Base-by-base conservation (phyloP, 1,284 basidiomycete species). In the Volvariella surrecta region DNA sequence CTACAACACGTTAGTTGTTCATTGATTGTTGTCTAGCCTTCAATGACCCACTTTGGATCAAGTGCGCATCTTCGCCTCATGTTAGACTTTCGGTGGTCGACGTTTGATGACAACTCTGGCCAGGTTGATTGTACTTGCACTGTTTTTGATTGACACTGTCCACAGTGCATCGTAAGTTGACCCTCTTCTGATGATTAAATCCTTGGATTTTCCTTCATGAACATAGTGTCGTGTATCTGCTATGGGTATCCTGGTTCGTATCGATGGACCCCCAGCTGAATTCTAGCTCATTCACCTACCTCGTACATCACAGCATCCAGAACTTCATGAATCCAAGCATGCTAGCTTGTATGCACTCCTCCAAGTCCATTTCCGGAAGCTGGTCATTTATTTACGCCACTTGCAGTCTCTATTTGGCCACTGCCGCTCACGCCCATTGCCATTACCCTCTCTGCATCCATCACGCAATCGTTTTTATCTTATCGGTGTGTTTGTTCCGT, bases 161-260 rank as follows among this genome's bases (percentile, higher is more conserved):
- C 34, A 35, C 15, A 35, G 34, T 15, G 34, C 34, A 16, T 35
- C 34, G 34, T 35, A 15, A 35, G 34, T 35, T 35, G 34, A 28
- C 6, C 11, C 24, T n/a, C 24, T 6, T 6, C 6, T 6, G 24
- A 28, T 28, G 24, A 28, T 28, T 11, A 11, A 6, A 11, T 6
- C 24, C 24, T 28, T 28, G 24, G 6, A 28, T 6, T 28, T n/a
- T 7, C 18, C 13, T 35, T 9, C 9, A 31, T n/a, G 18, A 6
- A 19, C 15, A 6, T 15, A 35, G 34, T 35, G 34, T 35, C n/a
- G 18, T 35, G 6, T 35, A 35, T n/a, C 8, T 19, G 8, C 15
- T 35, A 35, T 35, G 18, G 13, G 34, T 35, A 15, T 16, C 15
- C 6, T 35, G 34, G 34, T 35, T 4, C 6, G 34, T n/a, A 15